A percentile compares a stretch with the other conserved stretches of the same genome.
Conservation (phyloP, 177 flowering plant genomes). For the Tripterygium wilfordii region DNA sequence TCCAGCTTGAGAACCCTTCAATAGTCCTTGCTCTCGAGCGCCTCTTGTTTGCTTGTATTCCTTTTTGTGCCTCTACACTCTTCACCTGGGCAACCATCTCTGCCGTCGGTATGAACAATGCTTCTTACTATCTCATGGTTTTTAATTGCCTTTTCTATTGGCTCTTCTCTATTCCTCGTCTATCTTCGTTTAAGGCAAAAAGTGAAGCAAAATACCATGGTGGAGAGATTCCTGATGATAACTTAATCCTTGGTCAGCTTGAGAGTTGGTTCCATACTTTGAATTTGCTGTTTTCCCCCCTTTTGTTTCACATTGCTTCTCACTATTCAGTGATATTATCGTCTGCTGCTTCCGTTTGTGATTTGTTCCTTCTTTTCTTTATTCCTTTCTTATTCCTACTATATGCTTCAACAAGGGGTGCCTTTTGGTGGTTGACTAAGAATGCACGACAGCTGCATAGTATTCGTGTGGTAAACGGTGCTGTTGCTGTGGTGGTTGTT, state of each 20-base stretch:
- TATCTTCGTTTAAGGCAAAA: conserved; percentile 69
- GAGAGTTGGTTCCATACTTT: conserved; percentile 84
- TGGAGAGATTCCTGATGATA: conserved; percentile 75
- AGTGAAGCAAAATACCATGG: conserved; percentile 51
- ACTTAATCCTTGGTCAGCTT: conserved; percentile 55
- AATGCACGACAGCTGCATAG: conserved; percentile 46
- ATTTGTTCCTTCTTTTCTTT: conserved; percentile 77
- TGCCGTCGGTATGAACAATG: conserved; percentile 72
- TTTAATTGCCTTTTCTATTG: conserved; percentile 71
- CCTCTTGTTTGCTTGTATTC: conserved; percentile 73
- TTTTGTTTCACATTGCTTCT: conserved; percentile 71
- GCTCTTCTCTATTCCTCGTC: conserved; percentile 72
- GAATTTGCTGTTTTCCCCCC: conserved; percentile 59
- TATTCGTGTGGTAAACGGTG: conserved; percentile 77
- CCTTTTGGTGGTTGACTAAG: conserved; percentile 88
- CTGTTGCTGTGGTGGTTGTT: conserved; percentile 65
- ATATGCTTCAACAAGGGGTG: conserved; percentile 82
- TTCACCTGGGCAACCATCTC: conserved; percentile 87
- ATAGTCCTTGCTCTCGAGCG: conserved; percentile 83
- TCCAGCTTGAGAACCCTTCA: conserved; percentile 83
- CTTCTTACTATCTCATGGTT: conserved; percentile 68
- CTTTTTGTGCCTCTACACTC: conserved; percentile 53
- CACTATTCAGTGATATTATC: conserved; percentile 53
- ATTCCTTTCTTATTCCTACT: conserved; percentile 84
- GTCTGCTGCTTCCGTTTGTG: conserved; percentile 48